Percentiles rank a stretch among this genome's conserved stretches.
Conservation (phyloP, 768 basidiomycete species). For the Trametes gibbosa region DNA sequence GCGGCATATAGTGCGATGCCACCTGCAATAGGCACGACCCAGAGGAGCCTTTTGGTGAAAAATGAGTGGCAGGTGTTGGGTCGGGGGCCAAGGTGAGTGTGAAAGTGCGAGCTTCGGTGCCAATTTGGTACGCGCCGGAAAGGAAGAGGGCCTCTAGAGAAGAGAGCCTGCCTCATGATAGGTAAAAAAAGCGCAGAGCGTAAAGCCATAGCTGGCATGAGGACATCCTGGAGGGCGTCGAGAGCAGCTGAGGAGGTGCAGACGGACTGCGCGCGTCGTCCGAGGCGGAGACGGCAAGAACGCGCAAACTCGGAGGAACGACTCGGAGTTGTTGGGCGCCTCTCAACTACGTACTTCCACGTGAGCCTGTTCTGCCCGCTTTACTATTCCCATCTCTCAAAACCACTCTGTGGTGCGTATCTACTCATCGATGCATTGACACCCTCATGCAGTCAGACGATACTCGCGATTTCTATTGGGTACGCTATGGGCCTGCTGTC, state of each 20-base stretch:
- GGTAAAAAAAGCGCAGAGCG: constrained; percentile 27
- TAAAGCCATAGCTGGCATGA: constrained; percentile 24
- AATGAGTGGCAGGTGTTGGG: constrained; percentile 30
- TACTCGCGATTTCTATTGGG: too few relatives aligned
- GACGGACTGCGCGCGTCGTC: constrained; percentile 4
- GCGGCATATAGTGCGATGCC: constrained; percentile 51
- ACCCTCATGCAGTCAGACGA: too few relatives aligned
- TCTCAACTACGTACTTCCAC: constrained; percentile 5
- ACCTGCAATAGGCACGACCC: constrained; percentile 57
- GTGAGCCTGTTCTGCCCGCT: background rate
- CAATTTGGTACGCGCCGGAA: constrained; percentile 31
- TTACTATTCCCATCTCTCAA: too few relatives aligned
- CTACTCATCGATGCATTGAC: too few relatives aligned
- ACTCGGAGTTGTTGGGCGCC: background rate
- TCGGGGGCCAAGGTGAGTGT: constrained; percentile 35
- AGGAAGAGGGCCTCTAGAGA: constrained; percentile 4
- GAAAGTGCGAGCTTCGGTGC: constrained; percentile 9
- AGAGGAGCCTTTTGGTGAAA: constrained; percentile 37
- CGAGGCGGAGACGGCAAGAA: background rate
- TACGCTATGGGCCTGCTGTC: too few relatives aligned
- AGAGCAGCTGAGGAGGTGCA: background rate
- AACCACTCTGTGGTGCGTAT: too few relatives aligned
- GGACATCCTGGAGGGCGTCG: constrained; percentile 14
- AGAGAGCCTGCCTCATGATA: constrained; percentile 28
- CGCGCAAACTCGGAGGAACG: background rate